Evolutionary conservation across 305 asterid species (phyloP).

Genomic region (Coffea humblotiana): DNA sequence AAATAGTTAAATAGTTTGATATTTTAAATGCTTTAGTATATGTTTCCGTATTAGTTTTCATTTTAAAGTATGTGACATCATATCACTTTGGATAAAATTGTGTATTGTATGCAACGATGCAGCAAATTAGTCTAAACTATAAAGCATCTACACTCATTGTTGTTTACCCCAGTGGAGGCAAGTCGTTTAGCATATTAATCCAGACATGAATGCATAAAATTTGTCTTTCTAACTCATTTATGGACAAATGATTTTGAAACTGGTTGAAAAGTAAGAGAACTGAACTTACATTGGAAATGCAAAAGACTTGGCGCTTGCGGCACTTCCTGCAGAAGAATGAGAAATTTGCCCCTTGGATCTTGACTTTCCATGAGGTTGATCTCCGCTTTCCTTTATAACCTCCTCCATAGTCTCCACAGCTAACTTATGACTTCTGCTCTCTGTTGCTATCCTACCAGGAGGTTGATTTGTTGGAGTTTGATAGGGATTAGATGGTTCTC

Average conservation of each 20-base stretch:
- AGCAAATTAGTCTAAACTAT: not conserved
- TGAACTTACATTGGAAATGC: slow-evolving; percentile 57
- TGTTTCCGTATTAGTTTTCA: too few relatives aligned
- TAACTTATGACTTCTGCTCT: slow-evolving; percentile 30
- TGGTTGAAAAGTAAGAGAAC: not conserved
- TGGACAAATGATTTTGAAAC: too few relatives aligned
- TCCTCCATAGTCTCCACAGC: slow-evolving; percentile 33
- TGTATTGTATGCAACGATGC: not conserved
- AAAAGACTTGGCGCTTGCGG: slow-evolving; percentile 53
- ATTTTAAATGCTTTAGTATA: too few relatives aligned
- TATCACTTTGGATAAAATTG: too few relatives aligned
- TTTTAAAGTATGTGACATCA: too few relatives aligned
- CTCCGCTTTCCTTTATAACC: slow-evolving; percentile 34
- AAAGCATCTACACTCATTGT: too few relatives aligned
- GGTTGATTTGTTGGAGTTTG: slow-evolving; percentile 26
- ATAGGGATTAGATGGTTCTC: slow-evolving; percentile 26
- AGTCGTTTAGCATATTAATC: not conserved
- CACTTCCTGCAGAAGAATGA: slow-evolving; percentile 42
- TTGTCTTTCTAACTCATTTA: not conserved
- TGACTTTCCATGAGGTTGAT: not conserved
- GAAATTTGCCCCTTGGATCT: slow-evolving; percentile 1
- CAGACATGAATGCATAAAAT: not conserved
- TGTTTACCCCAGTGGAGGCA: too few relatives aligned
- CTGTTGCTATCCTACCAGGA: not conserved
- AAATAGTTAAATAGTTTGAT: too few relatives aligned